Base-by-base conservation (phyloP, 2,329 filamentous ascomycete species). In the Arthroderma sp. region DNA sequence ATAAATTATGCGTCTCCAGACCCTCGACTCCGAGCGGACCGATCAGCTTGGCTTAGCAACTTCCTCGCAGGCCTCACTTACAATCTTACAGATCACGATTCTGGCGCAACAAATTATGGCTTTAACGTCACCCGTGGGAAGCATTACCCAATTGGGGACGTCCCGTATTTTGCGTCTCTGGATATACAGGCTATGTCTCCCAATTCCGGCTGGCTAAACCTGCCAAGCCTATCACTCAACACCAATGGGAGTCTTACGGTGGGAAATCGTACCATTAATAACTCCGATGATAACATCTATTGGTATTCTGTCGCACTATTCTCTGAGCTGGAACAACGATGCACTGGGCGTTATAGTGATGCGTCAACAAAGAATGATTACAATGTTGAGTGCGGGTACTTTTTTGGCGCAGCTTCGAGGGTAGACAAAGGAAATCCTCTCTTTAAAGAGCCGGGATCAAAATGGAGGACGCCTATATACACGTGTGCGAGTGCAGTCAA, bases 11-110 rank as follows among this genome's bases (percentile, higher is more conserved):
- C 41, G 25, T 25, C 19, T 25, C 69, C 71, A 0, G 67, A 75
- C 17, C 64, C 78, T 0, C 60, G 59, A 15, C 65, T 58, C 0
- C 64, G 76, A 13, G 76, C 76, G 0, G 75, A 74, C 56, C 70
- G 71, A 58, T 74, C 70, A 0, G 76, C 74, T 0, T 76, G 68
- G 71, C 58, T 74, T 4, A 71, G 69, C 38, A 78, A 78, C 60
- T 66, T 62, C 4, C 67, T 68, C 17, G 67, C 68, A 2, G 72
- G 73, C 69, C 44, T 70, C 1, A 73, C 67, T 35, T 61, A 72
- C 54, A 76, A 76, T 59, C 63, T 75, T 7, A 74, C 73, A 2
- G 63, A 65, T 38, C 63, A 60, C 0, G 59, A 57, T 33, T 17
- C 53, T 25, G 28, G 13, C 15, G 41, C 19, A 25, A 19, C 25